Base-by-base conservation (phyloP, 495 filamentous ascomycete genomes). In the Aspergillus wentii region DNA sequence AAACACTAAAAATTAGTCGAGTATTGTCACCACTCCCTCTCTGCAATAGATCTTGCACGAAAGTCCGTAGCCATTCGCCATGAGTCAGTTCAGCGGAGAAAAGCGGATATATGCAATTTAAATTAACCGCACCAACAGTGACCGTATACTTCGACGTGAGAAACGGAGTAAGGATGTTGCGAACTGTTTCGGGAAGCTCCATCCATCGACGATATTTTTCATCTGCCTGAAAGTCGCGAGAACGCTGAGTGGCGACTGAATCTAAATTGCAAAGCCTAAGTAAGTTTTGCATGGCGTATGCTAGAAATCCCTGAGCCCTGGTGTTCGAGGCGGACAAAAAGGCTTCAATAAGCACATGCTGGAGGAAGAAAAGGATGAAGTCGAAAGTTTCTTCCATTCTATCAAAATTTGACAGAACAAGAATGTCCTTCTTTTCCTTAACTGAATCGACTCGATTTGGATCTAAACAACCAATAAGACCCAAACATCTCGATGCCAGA, bases 231-330 rank as follows among this genome's bases (percentile, higher is more conserved):
- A 70, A 52, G 40, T 71, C 64, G 26, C 72, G 68, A 40, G 71
- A 61, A 37, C 74, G 67, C 14, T 74, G 63, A 16, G 64, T 74
- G 5, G 81, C 74, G n/a, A 66, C 61, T 17, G 64, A 59, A 25
- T 76, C 78, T 40, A 95, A 76, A 18, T 81, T 78, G 51, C 82
- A 82, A 41, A 81, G 78, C 37, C 79, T 82, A 7, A 97, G 74
- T 7, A 99, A 71, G 48, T 92, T 84, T 59, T 99, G 92, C 82
- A 97, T 95, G 2, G 82, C 85, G 55, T 81, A 97, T 10, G 89
- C 86, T 11, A 99, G 69, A 54, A 94, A 96, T 1, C 88, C 87
- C 54, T 95, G 90, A 13, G 86, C 74, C 51, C 80, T 81, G 0
- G 89, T 83, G 51, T 95, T 92, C 2, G 79, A 89, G 8, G 85